Evolutionary conservation across 192 early-diverging fungal species (phyloP).

Genomic region (Thamnidium elegans): DNA sequence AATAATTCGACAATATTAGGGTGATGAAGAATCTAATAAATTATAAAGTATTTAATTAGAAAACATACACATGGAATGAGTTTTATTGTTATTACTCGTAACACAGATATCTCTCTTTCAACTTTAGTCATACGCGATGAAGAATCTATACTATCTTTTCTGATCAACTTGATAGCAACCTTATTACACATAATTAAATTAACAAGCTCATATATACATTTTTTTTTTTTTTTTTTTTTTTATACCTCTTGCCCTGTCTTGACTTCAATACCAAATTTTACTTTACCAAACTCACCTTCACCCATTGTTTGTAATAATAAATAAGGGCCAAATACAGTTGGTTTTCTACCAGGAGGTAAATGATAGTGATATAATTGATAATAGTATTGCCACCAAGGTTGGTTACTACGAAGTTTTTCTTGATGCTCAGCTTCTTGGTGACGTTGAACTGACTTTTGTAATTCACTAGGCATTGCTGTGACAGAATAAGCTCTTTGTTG

Average conservation of each 20-base stretch:
- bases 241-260: constrained; percentile 66
- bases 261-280: constrained; percentile 89
- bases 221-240: constrained; percentile 1
- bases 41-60: not conserved
- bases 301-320: constrained; percentile 92
- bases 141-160: constrained; percentile 85
- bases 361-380: constrained; percentile 32
- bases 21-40: constrained; percentile 83
- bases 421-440: constrained; percentile 14
- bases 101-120: constrained; percentile 90
- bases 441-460: constrained; percentile 14
- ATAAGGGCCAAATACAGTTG: constrained; percentile 86
- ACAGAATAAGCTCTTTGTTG: constrained; percentile 50
- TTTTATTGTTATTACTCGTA: constrained; percentile 64
- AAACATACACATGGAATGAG: not conserved
- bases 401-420: constrained; percentile 32
- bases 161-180: constrained; percentile 96
- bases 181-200: constrained; percentile 18
- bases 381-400: constrained; percentile 37
- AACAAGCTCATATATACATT: not conserved
- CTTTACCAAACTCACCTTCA: constrained; percentile 98
- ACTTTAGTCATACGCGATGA: constrained; percentile 84
- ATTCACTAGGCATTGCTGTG: constrained; percentile 38
- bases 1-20: constrained; percentile 88
- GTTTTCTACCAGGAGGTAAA: constrained; percentile 38